Percentiles rank a stretch among this genome's conserved stretches.
Evolutionary conservation across 768 basidiomycete genomes (phyloP).

Genomic region (Dendrothele bispora): DNA sequence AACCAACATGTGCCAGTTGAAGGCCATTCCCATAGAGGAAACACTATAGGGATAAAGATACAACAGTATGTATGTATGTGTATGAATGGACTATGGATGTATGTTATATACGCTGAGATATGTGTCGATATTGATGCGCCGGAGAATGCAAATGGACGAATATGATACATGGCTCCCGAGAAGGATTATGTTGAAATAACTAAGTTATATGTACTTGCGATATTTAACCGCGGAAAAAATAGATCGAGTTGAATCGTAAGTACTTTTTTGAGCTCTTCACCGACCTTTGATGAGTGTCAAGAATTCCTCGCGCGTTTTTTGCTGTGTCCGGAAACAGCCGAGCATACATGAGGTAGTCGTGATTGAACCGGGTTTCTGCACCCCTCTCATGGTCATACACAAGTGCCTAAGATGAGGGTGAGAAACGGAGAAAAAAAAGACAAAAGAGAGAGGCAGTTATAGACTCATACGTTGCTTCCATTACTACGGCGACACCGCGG

Average conservation of each 20-base stretch:
- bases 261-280: slow-evolving; percentile 16
- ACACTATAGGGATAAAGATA: too few relatives aligned
- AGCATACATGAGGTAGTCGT: slow-evolving; percentile 98
- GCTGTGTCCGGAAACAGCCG: slow-evolving; percentile 96
- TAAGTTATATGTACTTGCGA: slow-evolving; percentile 11
- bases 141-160: too few relatives aligned
- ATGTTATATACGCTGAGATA: too few relatives aligned
- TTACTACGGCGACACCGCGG: slow-evolving; percentile 96
- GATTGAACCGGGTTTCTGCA: slow-evolving; percentile 95
- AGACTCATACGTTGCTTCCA: slow-evolving; percentile 91
- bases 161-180: too few relatives aligned
- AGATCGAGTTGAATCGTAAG: slow-evolving; percentile 50
- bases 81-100: too few relatives aligned
- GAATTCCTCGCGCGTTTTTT: slow-evolving; percentile 98
- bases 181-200: slow-evolving; percentile 13
- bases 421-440: slow-evolving; percentile 8
- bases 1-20: too few relatives aligned
- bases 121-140: too few relatives aligned
- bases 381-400: slow-evolving; percentile 99
- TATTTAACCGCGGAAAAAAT: slow-evolving; percentile 28
- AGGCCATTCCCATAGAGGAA: too few relatives aligned
- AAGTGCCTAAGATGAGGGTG: slow-evolving; percentile 62
- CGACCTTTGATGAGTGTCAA: slow-evolving; percentile 74
- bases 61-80: too few relatives aligned
- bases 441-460: too few relatives aligned